Evolutionary conservation across 805 yeast genomes (phyloP).

Genomic region (Pichia insulana): DNA sequence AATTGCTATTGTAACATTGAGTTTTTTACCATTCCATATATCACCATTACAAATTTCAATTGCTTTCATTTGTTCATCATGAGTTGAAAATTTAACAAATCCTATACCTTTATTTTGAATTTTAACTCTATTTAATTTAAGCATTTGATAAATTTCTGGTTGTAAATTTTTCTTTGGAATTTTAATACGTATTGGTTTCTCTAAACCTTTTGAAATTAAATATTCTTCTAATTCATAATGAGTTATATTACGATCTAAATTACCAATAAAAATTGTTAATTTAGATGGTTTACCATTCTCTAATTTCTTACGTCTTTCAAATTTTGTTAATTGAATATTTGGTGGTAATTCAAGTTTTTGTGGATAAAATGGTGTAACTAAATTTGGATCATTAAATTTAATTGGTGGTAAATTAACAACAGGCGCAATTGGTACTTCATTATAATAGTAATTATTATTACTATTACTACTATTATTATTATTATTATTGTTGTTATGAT

Average conservation of each 20-base stretch:
- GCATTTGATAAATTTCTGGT: conserved; percentile 32
- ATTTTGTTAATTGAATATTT: conserved; percentile 17
- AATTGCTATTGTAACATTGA: conserved; percentile 66
- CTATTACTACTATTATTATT: not conserved
- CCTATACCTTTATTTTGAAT: conserved; percentile 58
- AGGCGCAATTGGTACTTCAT: not conserved
- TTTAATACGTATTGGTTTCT: conserved; percentile 45
- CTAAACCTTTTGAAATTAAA: conserved; percentile 32
- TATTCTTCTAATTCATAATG: conserved; percentile 37
- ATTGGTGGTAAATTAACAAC: not conserved
- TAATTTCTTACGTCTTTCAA: conserved; percentile 25
- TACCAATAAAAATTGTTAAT: conserved; percentile 54
- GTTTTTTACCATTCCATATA: conserved; percentile 53
- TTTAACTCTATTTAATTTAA: conserved; percentile 37
- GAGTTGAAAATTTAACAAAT: conserved; percentile 43
- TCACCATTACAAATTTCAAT: conserved; percentile 59
- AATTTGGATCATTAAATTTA: not conserved
- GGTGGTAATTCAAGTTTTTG: not conserved
- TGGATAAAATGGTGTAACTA: not conserved
- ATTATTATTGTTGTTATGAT: too few relatives aligned
- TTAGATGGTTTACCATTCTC: conserved; percentile 46
- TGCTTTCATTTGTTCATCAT: conserved; percentile 39
- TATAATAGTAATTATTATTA: not conserved
- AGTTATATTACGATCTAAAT: conserved; percentile 45
- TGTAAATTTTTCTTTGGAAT: conserved; percentile 49